Evolutionary conservation across 1,284 basidiomycete genomes (phyloP).

Genomic region (Marasmius sp.): DNA sequence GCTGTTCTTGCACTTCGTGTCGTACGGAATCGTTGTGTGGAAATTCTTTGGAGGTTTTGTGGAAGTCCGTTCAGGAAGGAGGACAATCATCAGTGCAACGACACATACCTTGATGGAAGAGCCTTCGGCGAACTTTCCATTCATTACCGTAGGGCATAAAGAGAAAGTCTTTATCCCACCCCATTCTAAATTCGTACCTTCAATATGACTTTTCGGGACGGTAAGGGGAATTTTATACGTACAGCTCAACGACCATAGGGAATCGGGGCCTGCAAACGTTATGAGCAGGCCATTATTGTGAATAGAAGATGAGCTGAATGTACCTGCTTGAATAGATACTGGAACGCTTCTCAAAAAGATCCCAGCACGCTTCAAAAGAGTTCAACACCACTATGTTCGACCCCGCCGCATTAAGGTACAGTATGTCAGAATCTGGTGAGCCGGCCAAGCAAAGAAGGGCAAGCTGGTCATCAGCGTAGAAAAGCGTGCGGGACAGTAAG

Average conservation of each 20-base stretch:
- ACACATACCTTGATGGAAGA: neutral
- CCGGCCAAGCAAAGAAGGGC: too few species aligned
- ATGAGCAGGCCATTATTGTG: too few species aligned
- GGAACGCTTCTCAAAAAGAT: too few species aligned
- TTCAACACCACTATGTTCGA: too few species aligned
- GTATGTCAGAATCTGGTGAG: neutral
- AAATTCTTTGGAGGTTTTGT: neutral
- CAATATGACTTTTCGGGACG: too few species aligned
- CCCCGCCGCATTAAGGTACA: neutral
- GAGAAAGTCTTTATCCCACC: neutral
- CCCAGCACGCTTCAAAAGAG: too few species aligned
- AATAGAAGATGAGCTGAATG: too few species aligned
- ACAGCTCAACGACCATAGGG: too few species aligned
- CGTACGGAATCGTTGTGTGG: neutral
- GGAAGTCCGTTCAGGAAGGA: neutral
- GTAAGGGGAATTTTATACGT: too few species aligned
- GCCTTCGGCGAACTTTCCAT: neutral
- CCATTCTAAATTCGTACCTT: neutral
- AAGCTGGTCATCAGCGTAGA: too few species aligned
- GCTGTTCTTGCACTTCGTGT: neutral
- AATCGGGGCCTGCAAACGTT: too few species aligned
- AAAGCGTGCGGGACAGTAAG: neutral
- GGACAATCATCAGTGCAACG: neutral
- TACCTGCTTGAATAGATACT: too few species aligned
- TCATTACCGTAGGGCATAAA: neutral